A percentile compares a stretch with the other conserved stretches of the same genome.
Evolutionary conservation across 2,329 filamentous ascomycete species (phyloP).

Genomic region (Fusarium drepaniforme): DNA sequence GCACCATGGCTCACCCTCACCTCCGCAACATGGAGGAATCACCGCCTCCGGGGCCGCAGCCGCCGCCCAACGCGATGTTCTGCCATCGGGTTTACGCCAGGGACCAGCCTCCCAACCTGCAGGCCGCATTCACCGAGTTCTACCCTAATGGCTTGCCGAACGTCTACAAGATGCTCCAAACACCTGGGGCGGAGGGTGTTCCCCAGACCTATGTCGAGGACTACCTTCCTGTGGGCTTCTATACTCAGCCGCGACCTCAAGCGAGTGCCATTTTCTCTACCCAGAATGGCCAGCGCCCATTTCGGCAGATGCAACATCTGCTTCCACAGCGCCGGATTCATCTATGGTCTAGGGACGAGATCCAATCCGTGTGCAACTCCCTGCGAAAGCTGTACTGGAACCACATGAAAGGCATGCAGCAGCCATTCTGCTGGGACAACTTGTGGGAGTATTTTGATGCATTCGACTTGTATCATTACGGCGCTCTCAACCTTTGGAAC

Average conservation of each 20-base stretch:
- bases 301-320: slow-evolving; percentile 47
- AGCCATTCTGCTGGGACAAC: slow-evolving; percentile 52
- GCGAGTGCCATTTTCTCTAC: slow-evolving; percentile 57
- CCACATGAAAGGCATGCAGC: slow-evolving; percentile 49
- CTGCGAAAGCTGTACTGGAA: slow-evolving; percentile 53
- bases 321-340: slow-evolving; percentile 45
- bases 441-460: slow-evolving; percentile 63
- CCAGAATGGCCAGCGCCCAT: slow-evolving; percentile 41
- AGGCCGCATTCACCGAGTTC: slow-evolving; percentile 43
- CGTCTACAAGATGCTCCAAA: slow-evolving; percentile 50
- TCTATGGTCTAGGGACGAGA: slow-evolving; percentile 55
- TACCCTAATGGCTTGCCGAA: slow-evolving; percentile 53
- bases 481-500: slow-evolving; percentile 62
- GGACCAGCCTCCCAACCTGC: slow-evolving; percentile 40
- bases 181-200: slow-evolving; percentile 38
- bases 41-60: slow-evolving; percentile 19
- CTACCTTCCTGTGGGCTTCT: slow-evolving; percentile 53
- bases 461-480: slow-evolving; percentile 59
- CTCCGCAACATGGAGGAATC: slow-evolving; percentile 15
- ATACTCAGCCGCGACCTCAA: slow-evolving; percentile 47
- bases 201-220: slow-evolving; percentile 51
- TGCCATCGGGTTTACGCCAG: slow-evolving; percentile 40
- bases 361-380: slow-evolving; percentile 55
- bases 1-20: slow-evolving; percentile 30
- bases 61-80: slow-evolving; percentile 22